Evolutionary conservation across 2,329 filamentous ascomycete species (phyloP).

Genomic region (Sarocladium brachiariae): DNA sequence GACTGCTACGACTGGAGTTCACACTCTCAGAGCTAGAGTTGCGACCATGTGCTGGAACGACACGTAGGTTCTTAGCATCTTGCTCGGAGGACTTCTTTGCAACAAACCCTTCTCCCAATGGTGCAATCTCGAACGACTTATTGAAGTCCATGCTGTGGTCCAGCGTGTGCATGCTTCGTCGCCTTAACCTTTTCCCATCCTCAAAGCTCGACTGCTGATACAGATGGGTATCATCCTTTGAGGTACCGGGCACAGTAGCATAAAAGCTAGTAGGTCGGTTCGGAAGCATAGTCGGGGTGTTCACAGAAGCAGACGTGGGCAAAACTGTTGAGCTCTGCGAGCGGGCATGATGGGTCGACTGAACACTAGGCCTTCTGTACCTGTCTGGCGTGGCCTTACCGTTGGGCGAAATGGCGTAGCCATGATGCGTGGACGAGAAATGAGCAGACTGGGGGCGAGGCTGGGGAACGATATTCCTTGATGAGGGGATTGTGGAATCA

Average conservation of each 20-base stretch:
- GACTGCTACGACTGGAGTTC: slow-evolving; percentile 49
- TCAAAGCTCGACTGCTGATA: slow-evolving; percentile 50
- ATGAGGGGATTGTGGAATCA: slow-evolving; percentile 40
- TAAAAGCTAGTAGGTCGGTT: slow-evolving; percentile 48
- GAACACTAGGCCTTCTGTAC: slow-evolving; percentile 63
- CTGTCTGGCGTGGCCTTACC: slow-evolving; percentile 61
- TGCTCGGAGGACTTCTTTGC: slow-evolving; percentile 24
- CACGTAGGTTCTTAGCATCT: slow-evolving; percentile 34
- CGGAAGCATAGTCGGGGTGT: slow-evolving; percentile 27
- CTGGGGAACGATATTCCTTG: slow-evolving; percentile 32
- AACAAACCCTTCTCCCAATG: not conserved
- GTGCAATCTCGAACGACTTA: slow-evolving; percentile 13
- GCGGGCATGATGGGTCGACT: slow-evolving; percentile 27
- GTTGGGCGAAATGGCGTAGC: slow-evolving; percentile 27
- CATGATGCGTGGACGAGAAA: slow-evolving; percentile 38
- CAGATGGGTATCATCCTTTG: slow-evolving; percentile 64
- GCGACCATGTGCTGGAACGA: slow-evolving; percentile 30
- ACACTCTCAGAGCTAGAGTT: slow-evolving; percentile 61
- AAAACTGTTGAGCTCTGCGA: slow-evolving; percentile 28
- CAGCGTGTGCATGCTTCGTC: slow-evolving; percentile 72
- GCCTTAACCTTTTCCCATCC: slow-evolving; percentile 67
- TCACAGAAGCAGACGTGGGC: slow-evolving; percentile 20
- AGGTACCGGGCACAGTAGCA: slow-evolving; percentile 37
- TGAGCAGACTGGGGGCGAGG: slow-evolving; percentile 38
- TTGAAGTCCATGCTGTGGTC: slow-evolving; percentile 22